phyloP scores from a whole-genome alignment of 148 eudicot species.

The Amaranthus cruentus region DNA sequence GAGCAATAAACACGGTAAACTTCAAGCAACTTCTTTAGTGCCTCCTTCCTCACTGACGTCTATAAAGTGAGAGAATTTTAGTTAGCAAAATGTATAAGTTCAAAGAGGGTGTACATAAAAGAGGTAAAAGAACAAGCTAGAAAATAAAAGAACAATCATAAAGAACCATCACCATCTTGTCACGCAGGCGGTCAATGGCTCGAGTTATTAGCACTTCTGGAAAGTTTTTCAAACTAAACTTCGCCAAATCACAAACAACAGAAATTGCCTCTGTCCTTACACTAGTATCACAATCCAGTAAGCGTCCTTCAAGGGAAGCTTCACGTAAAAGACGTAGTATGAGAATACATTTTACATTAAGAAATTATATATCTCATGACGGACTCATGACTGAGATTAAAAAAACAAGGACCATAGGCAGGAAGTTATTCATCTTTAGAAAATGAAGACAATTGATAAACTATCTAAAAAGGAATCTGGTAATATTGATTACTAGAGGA shows the following conservation, averaged over 20 bases:
- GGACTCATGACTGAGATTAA: neutral
- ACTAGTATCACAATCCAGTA: slow-evolving; percentile 78
- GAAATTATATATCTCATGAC: neutral
- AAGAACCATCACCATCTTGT: slow-evolving; percentile 60
- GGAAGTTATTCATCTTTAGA: neutral
- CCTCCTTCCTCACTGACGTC: slow-evolving; percentile 80
- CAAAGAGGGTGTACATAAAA: slow-evolving; percentile 2
- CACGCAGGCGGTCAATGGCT: slow-evolving; percentile 77
- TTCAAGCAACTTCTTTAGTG: slow-evolving; percentile 66
- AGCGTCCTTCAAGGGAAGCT: slow-evolving; percentile 75
- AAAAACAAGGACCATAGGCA: neutral
- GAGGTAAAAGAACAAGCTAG: neutral
- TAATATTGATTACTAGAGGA: neutral
- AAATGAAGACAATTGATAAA: neutral
- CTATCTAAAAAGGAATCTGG: neutral
- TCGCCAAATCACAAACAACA: slow-evolving; percentile 76
- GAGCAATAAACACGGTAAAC: slow-evolving; percentile 79
- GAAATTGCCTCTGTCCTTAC: slow-evolving; percentile 73
- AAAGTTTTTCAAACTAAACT: slow-evolving; percentile 37
- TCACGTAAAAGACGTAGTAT: slow-evolving; percentile 16
- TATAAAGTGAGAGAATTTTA: slow-evolving; percentile 25
- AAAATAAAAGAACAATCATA: neutral
- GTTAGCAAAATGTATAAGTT: neutral
- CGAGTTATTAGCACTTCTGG: slow-evolving; percentile 48
- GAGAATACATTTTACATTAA: neutral